Base-by-base conservation (phyloP, 441 rosid species). In the Adansonia madagascariensis region DNA sequence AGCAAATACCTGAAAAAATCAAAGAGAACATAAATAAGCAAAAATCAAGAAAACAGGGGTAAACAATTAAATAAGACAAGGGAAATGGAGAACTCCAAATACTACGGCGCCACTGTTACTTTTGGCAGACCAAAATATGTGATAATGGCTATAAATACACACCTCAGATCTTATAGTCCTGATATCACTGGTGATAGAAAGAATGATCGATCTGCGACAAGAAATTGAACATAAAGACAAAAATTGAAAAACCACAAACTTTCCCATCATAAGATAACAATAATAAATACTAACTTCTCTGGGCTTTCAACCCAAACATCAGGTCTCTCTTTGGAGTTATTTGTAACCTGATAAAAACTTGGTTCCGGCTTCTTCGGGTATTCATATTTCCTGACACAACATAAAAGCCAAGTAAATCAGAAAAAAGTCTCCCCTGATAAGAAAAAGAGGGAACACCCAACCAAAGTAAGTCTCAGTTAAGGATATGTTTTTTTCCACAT, bases 241-340 rank as follows among this genome's bases (percentile, higher is more conserved):
- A 41, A 57, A 46, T 24, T 1, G 15, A 50, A 12, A 69, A 60
- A 60, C 69, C 64, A 18, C n/a, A 50, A 60, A 65, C 62, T 82
- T 63, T 71, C 56, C 64, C 67, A 75, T 44, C 57, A 74, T 72
- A 64, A 70, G 73, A 24, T 65, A 71, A 66, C n/a, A 82, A 82
- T 17, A 53, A 75, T 43, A 74, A 74, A 76, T 77, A 67, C 91
- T 83, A 83, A 94, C 99, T 91, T 94, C 81, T 96, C 98, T 67
- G 99, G 99, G 90, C 89, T 90, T 64, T 96, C 98, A 63, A 96
- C 88, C 99, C 99, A 96, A 77, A 96, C 98, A 87, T 96, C 99
- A 3, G 99, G 99, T 78, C 99, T 91, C 90, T 94, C 99, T 83
- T 92, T 94, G 6, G 93, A 89, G 80, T 90, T 89, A 82, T 92